Conservation (phyloP, 805 yeast genomes). For the Lachancea sp. region DNA sequence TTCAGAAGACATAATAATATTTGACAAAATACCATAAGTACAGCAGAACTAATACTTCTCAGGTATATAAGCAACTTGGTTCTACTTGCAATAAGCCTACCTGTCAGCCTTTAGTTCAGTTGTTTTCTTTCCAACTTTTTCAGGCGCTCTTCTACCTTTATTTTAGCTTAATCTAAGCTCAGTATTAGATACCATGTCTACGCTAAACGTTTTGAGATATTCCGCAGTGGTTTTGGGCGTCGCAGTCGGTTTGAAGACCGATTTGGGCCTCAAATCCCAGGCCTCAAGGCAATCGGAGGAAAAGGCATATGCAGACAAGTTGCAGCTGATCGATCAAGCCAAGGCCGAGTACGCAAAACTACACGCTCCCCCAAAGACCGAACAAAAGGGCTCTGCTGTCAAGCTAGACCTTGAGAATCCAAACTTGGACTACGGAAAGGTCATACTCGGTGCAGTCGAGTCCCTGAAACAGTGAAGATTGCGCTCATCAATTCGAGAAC, state of each 20-base stretch:
- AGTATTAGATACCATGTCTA: constrained; percentile 35
- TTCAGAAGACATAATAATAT: no score
- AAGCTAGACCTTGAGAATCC: constrained; percentile 79
- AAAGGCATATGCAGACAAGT: constrained; percentile 54
- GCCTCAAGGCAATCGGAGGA: constrained; percentile 54
- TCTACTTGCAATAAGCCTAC: no score
- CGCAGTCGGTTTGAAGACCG: constrained; percentile 82
- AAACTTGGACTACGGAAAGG: constrained; percentile 75
- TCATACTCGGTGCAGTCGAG: constrained; percentile 59
- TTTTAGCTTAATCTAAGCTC: not conserved
- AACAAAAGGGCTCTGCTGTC: constrained; percentile 37
- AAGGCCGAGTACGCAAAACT: constrained; percentile 79
- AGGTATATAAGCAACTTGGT: no score
- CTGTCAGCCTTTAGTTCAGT: no score
- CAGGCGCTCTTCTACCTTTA: not conserved
- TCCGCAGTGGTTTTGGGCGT: constrained; percentile 84
- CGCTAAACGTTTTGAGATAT: constrained; percentile 76
- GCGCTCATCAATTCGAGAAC: not conserved
- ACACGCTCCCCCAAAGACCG: constrained; percentile 37
- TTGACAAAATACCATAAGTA: no score
- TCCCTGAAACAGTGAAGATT: constrained; percentile 35
- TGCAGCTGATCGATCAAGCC: constrained; percentile 78
- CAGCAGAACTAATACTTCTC: no score
- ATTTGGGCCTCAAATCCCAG: constrained; percentile 55
- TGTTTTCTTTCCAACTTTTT: no score